These are phyloP conservation scores for Aspergillus haitiensis DNA, from an alignment of 495 filamentous ascomycete species.

Conservation along the genomic window DNA sequence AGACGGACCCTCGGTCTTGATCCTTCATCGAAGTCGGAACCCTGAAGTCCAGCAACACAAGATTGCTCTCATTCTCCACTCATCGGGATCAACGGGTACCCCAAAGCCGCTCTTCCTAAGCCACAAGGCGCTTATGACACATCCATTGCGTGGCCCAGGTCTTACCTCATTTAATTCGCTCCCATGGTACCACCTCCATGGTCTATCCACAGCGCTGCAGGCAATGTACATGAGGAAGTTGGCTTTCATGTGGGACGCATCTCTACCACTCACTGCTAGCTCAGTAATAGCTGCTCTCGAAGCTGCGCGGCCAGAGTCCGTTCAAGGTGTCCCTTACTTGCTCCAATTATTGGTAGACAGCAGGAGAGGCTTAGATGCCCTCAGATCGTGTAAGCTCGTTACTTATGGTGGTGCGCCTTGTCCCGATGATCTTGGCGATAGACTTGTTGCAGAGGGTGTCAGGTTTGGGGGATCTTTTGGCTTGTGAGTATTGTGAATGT, in stretches of 20 bases:
- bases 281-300: constrained; percentile 49
- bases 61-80: constrained; percentile 53
- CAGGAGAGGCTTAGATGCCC: constrained; percentile 43
- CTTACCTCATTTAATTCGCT: constrained; percentile 55
- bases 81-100: constrained; percentile 58
- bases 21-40: constrained; percentile 37
- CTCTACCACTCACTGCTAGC: constrained; percentile 54
- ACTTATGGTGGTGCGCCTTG: constrained; percentile 54
- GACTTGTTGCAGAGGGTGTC: constrained; percentile 49
- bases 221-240: constrained; percentile 55
- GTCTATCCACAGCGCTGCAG: constrained; percentile 46
- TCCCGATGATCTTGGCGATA: constrained; percentile 59
- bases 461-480: constrained; percentile 53
- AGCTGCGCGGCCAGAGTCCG: constrained; percentile 47
- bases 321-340: constrained; percentile 59
- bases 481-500: constrained; percentile 38
- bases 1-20: constrained; percentile 29
- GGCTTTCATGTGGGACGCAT: constrained; percentile 51
- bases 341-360: constrained; percentile 54
- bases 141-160: constrained; percentile 31
- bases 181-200: constrained; percentile 57
- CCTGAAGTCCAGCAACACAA: constrained; percentile 32
- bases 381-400: constrained; percentile 49
- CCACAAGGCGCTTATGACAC: constrained; percentile 44
- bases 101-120: constrained; percentile 54